Percentiles rank a stretch among this genome's conserved stretches.
Evolutionary conservation across 371 early-diverging fungal species (phyloP).

Genomic region (Rhizopus arrhizus): DNA sequence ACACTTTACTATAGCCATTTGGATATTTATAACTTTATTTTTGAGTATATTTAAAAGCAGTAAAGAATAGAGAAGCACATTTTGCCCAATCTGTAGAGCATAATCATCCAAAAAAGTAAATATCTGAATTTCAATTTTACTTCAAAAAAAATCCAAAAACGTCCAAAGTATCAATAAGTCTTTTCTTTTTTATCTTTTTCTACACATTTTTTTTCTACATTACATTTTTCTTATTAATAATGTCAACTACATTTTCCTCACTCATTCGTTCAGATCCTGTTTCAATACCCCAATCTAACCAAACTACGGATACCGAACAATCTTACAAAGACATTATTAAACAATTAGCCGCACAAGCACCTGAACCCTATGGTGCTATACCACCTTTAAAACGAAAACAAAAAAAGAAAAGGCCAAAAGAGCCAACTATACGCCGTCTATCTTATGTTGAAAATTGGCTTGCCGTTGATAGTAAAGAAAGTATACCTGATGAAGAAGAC

Average conservation of each 20-base stretch:
- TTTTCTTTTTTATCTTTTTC: too few relatives aligned
- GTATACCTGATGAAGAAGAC: slow-evolving; percentile 55
- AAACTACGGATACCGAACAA: slow-evolving; percentile 21
- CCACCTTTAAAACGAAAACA: slow-evolving; percentile 49
- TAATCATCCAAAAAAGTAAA: too few relatives aligned
- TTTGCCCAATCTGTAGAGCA: too few relatives aligned
- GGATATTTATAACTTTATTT: too few relatives aligned
- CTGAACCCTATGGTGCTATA: slow-evolving; percentile 62
- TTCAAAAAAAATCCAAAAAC: too few relatives aligned
- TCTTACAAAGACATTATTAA: slow-evolving; percentile 54
- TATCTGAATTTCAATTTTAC: too few relatives aligned
- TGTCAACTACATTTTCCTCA: slow-evolving; percentile 33
- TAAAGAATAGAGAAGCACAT: too few relatives aligned
- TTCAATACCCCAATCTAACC: slow-evolving; percentile 27
- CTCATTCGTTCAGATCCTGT: slow-evolving; percentile 30
- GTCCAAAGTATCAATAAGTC: too few relatives aligned
- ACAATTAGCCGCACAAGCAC: slow-evolving; percentile 45
- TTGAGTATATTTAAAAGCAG: too few relatives aligned
- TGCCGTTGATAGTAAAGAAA: slow-evolving; percentile 53
- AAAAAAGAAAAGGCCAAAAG: slow-evolving; percentile 26
- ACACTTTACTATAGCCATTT: too few relatives aligned
- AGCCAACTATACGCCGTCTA: slow-evolving; percentile 41
- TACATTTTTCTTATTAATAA: neutral
- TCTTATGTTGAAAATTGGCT: slow-evolving; percentile 58
- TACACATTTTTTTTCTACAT: too few relatives aligned